These are phyloP conservation scores for Coriolopsis trogii DNA, from an alignment of 1,284 basidiomycete genomes.

Conservation along the genomic window DNA sequence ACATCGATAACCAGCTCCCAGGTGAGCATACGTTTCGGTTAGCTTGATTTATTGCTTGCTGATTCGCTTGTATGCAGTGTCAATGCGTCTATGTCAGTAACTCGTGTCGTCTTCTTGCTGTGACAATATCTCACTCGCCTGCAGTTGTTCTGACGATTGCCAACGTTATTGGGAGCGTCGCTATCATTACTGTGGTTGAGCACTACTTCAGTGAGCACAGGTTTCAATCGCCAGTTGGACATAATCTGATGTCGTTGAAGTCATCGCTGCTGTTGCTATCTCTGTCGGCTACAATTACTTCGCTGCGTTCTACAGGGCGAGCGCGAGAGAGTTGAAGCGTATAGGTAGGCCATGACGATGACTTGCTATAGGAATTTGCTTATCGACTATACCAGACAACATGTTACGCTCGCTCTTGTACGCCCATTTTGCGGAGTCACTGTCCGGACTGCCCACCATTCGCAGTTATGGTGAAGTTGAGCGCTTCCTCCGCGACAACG, in stretches of 20 bases:
- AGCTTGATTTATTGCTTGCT: neutral
- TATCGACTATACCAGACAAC: slow-evolving; percentile 45
- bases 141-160: slow-evolving; percentile 53
- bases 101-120: neutral
- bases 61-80: slow-evolving; percentile 42
- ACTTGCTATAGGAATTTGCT: slow-evolving; percentile 28
- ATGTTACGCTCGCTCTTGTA: slow-evolving; percentile 75
- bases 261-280: slow-evolving; percentile 54
- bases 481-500: slow-evolving; percentile 69
- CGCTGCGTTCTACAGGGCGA: slow-evolving; percentile 64
- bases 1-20: slow-evolving; percentile 63
- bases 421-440: slow-evolving; percentile 81
- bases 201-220: slow-evolving; percentile 64
- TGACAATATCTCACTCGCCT: neutral
- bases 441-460: slow-evolving; percentile 78
- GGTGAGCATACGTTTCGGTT: slow-evolving; percentile 32
- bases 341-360: slow-evolving; percentile 45
- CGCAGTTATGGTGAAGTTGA: slow-evolving; percentile 68
- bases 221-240: neutral
- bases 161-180: slow-evolving; percentile 58
- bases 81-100: slow-evolving; percentile 62
- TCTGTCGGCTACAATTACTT: slow-evolving; percentile 58
- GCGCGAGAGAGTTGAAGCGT: slow-evolving; percentile 74
- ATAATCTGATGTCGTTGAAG: slow-evolving; percentile 27
- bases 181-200: slow-evolving; percentile 71